Percentiles rank a stretch among this genome's conserved stretches.
These are phyloP conservation scores for Trichoderma sp. DNA, from an alignment of 2,329 filamentous ascomycete genomes.

Conservation along the genomic window DNA sequence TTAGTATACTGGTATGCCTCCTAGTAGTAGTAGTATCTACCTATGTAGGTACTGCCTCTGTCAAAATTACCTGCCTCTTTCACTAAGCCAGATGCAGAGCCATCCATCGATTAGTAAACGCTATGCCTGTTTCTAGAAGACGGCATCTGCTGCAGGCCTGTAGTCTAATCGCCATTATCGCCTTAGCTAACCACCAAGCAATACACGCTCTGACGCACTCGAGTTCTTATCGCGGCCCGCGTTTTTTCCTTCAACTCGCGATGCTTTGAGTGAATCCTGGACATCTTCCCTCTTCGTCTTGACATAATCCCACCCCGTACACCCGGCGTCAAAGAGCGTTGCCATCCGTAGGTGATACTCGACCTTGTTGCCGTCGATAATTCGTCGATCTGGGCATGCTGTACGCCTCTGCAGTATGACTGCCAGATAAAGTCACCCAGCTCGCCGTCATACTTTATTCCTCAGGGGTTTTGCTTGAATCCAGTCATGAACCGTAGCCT, in stretches of 20 bases:
- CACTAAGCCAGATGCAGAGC: neutral
- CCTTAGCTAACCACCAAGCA: neutral
- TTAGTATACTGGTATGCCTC: neutral
- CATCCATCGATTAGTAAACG: neutral
- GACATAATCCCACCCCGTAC: neutral
- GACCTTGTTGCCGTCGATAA: neutral
- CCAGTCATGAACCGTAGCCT: conserved; percentile 21
- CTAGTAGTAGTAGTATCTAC: too few species aligned
- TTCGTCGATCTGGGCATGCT: neutral
- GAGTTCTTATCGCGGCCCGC: neutral
- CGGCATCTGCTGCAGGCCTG: neutral
- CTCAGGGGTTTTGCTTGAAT: neutral
- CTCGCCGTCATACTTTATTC: neutral
- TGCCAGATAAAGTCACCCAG: neutral
- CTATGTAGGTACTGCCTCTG: too few species aligned
- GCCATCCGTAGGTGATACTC: neutral
- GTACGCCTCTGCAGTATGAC: conserved; percentile 3
- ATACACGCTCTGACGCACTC: neutral
- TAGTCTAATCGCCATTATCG: neutral
- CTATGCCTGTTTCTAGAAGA: neutral
- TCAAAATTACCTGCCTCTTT: neutral
- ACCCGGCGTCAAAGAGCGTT: neutral
- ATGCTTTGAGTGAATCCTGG: neutral
- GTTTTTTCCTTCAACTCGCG: neutral
- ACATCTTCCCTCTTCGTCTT: neutral